Evolutionary conservation across 2,329 filamentous ascomycete species (phyloP).

Genomic region (Ceratocystis lukuohia): DNA sequence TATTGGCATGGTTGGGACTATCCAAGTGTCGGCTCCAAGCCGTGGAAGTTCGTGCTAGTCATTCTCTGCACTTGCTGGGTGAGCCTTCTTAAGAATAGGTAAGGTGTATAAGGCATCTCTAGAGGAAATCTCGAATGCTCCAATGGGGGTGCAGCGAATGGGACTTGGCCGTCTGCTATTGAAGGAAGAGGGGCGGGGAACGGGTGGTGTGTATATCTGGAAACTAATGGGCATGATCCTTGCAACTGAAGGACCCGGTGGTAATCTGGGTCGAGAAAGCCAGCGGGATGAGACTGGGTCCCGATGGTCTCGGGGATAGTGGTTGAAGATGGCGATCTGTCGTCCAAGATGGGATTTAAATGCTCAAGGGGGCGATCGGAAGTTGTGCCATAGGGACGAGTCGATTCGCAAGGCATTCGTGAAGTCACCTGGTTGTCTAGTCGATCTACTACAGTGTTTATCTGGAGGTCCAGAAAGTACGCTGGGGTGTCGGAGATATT

Average conservation of each 20-base stretch:
- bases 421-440: not conserved
- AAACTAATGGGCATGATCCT: not conserved
- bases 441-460: not conserved
- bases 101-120: not conserved
- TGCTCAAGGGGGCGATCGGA: not conserved
- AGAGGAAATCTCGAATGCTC: not conserved
- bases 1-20: no score
- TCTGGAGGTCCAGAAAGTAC: not conserved
- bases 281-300: not conserved
- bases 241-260: not conserved
- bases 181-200: not conserved
- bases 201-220: not conserved
- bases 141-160: no score
- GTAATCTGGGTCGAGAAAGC: not conserved
- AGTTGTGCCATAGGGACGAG: not conserved
- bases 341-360: not conserved
- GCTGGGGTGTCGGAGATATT: not conserved
- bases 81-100: not conserved
- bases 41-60: not conserved
- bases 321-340: no score
- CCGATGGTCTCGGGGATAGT: not conserved
- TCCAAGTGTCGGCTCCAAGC: not conserved
- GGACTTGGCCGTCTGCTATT: not conserved
- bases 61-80: not conserved
- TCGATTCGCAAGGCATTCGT: not conserved